Percentiles rank a stretch among this genome's conserved stretches.
phyloP scores from a whole-genome alignment of 169 alveolate species.

The Cyclospora cayetanensis region DNA sequence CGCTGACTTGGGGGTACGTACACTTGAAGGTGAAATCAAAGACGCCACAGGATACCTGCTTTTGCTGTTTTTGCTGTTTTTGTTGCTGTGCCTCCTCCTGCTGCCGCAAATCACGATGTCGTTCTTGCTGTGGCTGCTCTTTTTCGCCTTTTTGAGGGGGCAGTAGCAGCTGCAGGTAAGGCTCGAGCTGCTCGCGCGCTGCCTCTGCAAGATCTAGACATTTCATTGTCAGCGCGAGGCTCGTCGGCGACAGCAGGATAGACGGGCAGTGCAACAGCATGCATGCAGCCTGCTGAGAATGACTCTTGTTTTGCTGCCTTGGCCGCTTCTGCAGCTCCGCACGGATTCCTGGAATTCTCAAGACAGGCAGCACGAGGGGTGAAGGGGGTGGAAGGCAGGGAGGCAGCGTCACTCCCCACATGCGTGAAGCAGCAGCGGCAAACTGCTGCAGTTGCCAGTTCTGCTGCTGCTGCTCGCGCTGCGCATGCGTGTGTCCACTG shows the following conservation, averaged over 20 bases:
- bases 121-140: background rate
- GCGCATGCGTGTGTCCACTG: background rate
- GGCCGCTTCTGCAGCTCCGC: slow-evolving; percentile 30
- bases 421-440: slow-evolving; percentile 42
- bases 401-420: slow-evolving; percentile 39
- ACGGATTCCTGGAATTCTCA: slow-evolving; percentile 46
- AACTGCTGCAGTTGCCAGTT: slow-evolving; percentile 35
- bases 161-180: slow-evolving; percentile 31
- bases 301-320: slow-evolving; percentile 27
- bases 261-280: slow-evolving; percentile 57
- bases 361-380: slow-evolving; percentile 25
- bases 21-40: slow-evolving; percentile 9
- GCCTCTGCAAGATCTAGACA: slow-evolving; percentile 23
- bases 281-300: slow-evolving; percentile 21
- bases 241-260: slow-evolving; percentile 43
- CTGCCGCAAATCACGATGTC: background rate
- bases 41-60: slow-evolving; percentile 24
- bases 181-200: slow-evolving; percentile 55
- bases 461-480: background rate
- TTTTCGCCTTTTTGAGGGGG: background rate
- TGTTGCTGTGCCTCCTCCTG: slow-evolving; percentile 48
- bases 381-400: background rate
- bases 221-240: slow-evolving; percentile 4
- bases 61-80: slow-evolving; percentile 46
- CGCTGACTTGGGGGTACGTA: slow-evolving; percentile 37